Evolutionary conservation across 768 basidiomycete genomes (phyloP).

Genomic region (Ramaria rubella): DNA sequence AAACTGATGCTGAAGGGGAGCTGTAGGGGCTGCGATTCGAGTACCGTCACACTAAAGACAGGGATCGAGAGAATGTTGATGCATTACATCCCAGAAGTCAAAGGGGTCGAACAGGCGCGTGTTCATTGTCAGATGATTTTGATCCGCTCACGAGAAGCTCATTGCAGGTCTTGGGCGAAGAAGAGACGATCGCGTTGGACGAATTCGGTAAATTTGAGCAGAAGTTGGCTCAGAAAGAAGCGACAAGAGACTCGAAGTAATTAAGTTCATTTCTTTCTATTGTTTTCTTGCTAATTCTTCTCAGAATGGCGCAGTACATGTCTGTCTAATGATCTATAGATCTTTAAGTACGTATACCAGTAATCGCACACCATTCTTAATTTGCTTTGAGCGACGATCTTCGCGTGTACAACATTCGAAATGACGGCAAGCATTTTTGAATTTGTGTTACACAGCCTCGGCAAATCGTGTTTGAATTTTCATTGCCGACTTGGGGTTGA

Average conservation of each 20-base stretch:
- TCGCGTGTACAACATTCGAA: too few species aligned
- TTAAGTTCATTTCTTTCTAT: slow-evolving; percentile 16
- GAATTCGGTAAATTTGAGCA: slow-evolving; percentile 88
- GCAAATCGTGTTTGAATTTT: too few species aligned
- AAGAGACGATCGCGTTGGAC: slow-evolving; percentile 77
- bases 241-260: slow-evolving; percentile 43
- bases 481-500: too few species aligned
- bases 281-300: slow-evolving; percentile 10
- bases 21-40: slow-evolving; percentile 91
- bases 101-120: slow-evolving; percentile 77
- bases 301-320: slow-evolving; percentile 79
- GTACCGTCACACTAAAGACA: slow-evolving; percentile 90
- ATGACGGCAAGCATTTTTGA: too few species aligned
- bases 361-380: not conserved
- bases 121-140: not conserved
- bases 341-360: not conserved
- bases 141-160: not conserved
- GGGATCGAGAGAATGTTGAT: slow-evolving; percentile 98
- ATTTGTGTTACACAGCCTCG: too few species aligned
- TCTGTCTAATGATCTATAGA: slow-evolving; percentile 42
- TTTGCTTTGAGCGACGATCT: not conserved
- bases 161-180: slow-evolving; percentile 78
- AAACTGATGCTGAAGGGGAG: slow-evolving; percentile 92
- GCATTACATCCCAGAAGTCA: slow-evolving; percentile 98
- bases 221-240: slow-evolving; percentile 43